These are phyloP conservation scores for Crocinoboletus sp. DNA, from an alignment of 1,284 basidiomycete species.

Conservation along the genomic window DNA sequence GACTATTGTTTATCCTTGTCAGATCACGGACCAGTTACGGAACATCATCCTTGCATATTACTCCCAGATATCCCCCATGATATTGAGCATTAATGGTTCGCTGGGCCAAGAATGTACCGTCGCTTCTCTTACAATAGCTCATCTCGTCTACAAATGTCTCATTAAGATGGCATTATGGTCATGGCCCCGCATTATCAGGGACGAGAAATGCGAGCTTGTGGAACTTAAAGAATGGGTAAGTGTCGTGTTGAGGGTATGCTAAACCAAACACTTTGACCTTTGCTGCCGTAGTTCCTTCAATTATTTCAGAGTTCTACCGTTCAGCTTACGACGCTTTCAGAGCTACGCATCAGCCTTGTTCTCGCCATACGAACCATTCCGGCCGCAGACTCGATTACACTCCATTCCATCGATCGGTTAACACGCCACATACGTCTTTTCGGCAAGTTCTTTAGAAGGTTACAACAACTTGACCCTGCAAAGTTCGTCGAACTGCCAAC, in stretches of 20 bases:
- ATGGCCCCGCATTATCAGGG: slow-evolving; percentile 54
- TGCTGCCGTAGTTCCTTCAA: slow-evolving; percentile 43
- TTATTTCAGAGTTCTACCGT: slow-evolving; percentile 56
- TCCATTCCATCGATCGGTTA: slow-evolving; percentile 48
- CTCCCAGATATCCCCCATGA: slow-evolving; percentile 41
- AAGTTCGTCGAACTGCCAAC: slow-evolving; percentile 61
- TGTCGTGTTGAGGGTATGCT: slow-evolving; percentile 7
- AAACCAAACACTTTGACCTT: slow-evolving; percentile 5
- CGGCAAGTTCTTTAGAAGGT: slow-evolving; percentile 71
- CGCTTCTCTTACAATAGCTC: slow-evolving; percentile 56
- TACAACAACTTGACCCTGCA: slow-evolving; percentile 57
- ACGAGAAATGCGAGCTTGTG: slow-evolving; percentile 38
- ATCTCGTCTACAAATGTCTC: slow-evolving; percentile 67
- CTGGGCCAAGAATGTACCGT: slow-evolving; percentile 37
- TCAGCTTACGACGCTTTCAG: slow-evolving; percentile 51
- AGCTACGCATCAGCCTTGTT: slow-evolving; percentile 42
- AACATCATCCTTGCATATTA: slow-evolving; percentile 55
- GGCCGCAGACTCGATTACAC: slow-evolving; percentile 27
- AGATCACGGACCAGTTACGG: slow-evolving; percentile 57
- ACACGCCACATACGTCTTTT: slow-evolving; percentile 64
- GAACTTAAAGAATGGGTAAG: slow-evolving; percentile 54
- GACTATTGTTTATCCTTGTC: slow-evolving; percentile 4
- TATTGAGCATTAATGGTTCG: slow-evolving; percentile 40
- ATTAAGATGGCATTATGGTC: slow-evolving; percentile 63
- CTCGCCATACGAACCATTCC: slow-evolving; percentile 31